These are phyloP conservation scores for Phyllosticta citribraziliensis DNA, from an alignment of 2,329 filamentous ascomycete species.

Conservation along the genomic window DNA sequence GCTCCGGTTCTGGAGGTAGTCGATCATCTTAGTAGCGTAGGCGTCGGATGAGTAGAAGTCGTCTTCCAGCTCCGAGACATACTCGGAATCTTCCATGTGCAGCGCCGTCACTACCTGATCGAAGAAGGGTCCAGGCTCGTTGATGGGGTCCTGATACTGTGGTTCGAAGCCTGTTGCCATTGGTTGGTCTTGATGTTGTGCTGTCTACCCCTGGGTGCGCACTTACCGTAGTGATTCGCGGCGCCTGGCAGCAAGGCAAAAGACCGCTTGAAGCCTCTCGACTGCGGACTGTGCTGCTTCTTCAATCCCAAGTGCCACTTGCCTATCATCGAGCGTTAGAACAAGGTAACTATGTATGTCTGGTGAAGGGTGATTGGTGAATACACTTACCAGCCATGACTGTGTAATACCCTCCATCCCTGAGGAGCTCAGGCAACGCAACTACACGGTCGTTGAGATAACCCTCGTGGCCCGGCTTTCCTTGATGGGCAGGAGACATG, in stretches of 20 bases:
- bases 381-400: slow-evolving; percentile 47
- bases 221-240: slow-evolving; percentile 43
- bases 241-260: slow-evolving; percentile 53
- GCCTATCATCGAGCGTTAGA: slow-evolving; percentile 17
- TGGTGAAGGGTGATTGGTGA: too few relatives aligned
- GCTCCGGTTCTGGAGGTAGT: slow-evolving; percentile 26
- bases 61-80: slow-evolving; percentile 14
- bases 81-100: slow-evolving; percentile 24
- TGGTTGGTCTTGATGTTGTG: not conserved
- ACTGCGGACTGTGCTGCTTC: slow-evolving; percentile 45
- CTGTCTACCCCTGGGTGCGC: slow-evolving; percentile 20
- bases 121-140: slow-evolving; percentile 29
- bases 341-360: not conserved
- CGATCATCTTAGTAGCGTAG: slow-evolving; percentile 29
- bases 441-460: slow-evolving; percentile 52
- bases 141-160: slow-evolving; percentile 20
- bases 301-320: slow-evolving; percentile 49
- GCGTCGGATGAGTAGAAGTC: slow-evolving; percentile 30
- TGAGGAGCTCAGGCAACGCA: slow-evolving; percentile 48
- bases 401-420: slow-evolving; percentile 50
- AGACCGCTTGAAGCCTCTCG: slow-evolving; percentile 50
- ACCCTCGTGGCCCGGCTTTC: slow-evolving; percentile 52
- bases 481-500: slow-evolving; percentile 45
- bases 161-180: slow-evolving; percentile 35
- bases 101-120: slow-evolving; percentile 31